phyloP scores from a whole-genome alignment of 352 stramenopile species.

The Phytophthora pini region DNA sequence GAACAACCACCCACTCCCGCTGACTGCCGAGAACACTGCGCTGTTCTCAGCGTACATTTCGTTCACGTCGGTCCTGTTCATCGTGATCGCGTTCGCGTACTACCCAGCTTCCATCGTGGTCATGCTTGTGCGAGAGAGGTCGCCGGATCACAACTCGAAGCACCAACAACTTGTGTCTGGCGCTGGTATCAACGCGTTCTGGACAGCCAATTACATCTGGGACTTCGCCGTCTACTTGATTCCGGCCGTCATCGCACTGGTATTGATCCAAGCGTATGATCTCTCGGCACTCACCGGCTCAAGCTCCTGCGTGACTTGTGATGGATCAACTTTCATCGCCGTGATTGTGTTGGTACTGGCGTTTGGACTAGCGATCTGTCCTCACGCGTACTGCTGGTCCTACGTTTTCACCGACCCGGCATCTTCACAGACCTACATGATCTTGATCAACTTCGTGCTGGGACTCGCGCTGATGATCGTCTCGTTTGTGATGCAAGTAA shows the following conservation, averaged over 20 bases:
- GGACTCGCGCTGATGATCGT: conserved; percentile 69
- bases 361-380: conserved; percentile 70
- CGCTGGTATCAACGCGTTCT: conserved; percentile 94
- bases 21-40: conserved; percentile 47
- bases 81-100: conserved; percentile 91
- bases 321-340: conserved; percentile 31
- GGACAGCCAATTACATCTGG: conserved; percentile 94
- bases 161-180: conserved; percentile 95
- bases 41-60: conserved; percentile 51
- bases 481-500: conserved; percentile 54
- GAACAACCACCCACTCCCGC: conserved; percentile 56
- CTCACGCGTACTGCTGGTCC: conserved; percentile 68
- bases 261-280: conserved; percentile 48
- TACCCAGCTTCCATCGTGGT: conserved; percentile 90
- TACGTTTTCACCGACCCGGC: conserved; percentile 64
- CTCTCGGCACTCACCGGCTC: conserved; percentile 31
- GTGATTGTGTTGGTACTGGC: conserved; percentile 69
- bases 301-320: conserved; percentile 24
- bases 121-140: conserved; percentile 94
- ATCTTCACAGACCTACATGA: conserved; percentile 61
- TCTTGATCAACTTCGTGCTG: conserved; percentile 68
- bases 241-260: conserved; percentile 40
- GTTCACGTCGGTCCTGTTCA: conserved; percentile 69
- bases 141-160: conserved; percentile 93
- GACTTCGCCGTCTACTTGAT: conserved; percentile 91